Evolutionary conservation across 371 early-diverging fungal genomes (phyloP).

Genomic region (Paraphysoderma sedebokerense): DNA sequence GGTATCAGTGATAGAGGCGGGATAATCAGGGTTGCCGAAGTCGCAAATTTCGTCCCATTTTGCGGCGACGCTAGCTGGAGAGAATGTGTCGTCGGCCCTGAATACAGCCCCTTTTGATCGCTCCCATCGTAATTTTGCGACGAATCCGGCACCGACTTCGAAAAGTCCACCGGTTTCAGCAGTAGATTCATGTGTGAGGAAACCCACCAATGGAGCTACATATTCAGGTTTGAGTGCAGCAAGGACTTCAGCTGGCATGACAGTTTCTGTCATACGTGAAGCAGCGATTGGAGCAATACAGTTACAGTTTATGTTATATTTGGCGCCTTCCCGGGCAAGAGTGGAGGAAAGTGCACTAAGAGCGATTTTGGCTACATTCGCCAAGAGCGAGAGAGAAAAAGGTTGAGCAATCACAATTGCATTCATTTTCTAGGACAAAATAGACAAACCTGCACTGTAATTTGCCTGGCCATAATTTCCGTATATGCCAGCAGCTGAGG

Average conservation of each 20-base stretch:
- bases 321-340: constrained; percentile 84
- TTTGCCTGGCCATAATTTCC: constrained; percentile 69
- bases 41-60: constrained; percentile 18
- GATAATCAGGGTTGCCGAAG: constrained; percentile 43
- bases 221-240: constrained; percentile 88
- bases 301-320: constrained; percentile 80
- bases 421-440: neutral
- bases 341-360: constrained; percentile 77
- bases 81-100: constrained; percentile 72
- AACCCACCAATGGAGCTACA: constrained; percentile 88
- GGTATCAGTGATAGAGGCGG: constrained; percentile 54
- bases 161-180: constrained; percentile 74
- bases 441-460: constrained; percentile 28
- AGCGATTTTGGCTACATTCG: constrained; percentile 69
- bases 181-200: constrained; percentile 73
- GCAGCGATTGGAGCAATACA: constrained; percentile 96
- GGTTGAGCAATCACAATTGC: neutral
- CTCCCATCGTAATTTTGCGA: constrained; percentile 86
- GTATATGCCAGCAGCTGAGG: constrained; percentile 55
- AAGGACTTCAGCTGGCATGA: constrained; percentile 86
- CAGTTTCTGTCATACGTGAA: constrained; percentile 93
- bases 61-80: constrained; percentile 58
- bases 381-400: neutral
- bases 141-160: constrained; percentile 90
- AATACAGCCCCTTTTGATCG: constrained; percentile 78